Base-by-base conservation (phyloP, 495 filamentous ascomycete genomes). In the Letharia columbiana region DNA sequence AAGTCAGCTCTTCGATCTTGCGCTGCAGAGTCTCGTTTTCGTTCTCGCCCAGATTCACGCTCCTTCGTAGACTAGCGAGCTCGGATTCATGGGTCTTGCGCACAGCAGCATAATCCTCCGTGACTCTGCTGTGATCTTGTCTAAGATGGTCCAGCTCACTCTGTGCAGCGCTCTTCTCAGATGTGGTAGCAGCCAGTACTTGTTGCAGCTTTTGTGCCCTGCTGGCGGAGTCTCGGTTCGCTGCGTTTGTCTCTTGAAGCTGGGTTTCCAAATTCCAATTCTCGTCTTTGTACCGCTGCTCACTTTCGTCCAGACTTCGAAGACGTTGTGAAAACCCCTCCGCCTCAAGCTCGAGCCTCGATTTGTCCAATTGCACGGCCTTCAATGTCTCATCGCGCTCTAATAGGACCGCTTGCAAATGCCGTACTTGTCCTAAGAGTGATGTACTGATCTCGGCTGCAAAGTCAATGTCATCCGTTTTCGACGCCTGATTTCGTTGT, bases 201-300 rank as follows among this genome's bases (percentile, higher is more conserved):
- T 89, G 88, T 60, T 80, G 84, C n/a, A 96, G 80, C 74, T 87
- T 88, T 69, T 88, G 86, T 75, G 96, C 91, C 61, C 87, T 86
- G 70, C 91, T 90, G 11, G 86, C 81, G 0, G 88, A 82, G 13
- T 94, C 91, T 71, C 84, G 87, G 57, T 83, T 79, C 20, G 82
- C 75, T 11, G 89, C 83, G 67, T 88, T 80, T 37, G 92, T 78
- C 62, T 97, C 92, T 65, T 95, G 94, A 37, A 91, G 84, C 69
- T 89, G 87, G 2, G 91, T 91, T 76, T 97, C 94, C 54, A 98
- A 81, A 67, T 88, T 90, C 94, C 94, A 98, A 72, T 98, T 98
- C 73, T 96, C 93, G 72, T 98, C 94, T 75, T 96, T 98, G 75
- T 92, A 96, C 23, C 90, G 86, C 74, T 91, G 88, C 77, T 98